Evolutionary conservation across 1,139 yeast species (phyloP), one percentile per base, ranked within the genome.

Genomic region (Candida buenavistaensis): DNA sequence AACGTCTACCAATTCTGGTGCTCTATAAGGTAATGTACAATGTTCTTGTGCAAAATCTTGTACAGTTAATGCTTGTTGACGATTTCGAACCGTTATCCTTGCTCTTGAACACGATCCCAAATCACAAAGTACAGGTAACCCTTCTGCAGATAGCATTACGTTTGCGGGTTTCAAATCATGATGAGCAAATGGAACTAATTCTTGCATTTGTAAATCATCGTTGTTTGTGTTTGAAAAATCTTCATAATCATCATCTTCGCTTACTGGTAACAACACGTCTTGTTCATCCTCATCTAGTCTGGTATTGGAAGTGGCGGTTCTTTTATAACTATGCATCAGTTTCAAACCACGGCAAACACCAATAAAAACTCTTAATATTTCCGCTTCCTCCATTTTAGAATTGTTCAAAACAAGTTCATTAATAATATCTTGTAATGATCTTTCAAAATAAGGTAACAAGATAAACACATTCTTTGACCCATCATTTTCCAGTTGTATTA

Each of bases 161-260:
- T 88, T 89, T 1, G 92, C 95, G 0, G 97, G 97, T 50, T 88
- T 89, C 37, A 90, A 62, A 54, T 89, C 96, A 41, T 89, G 66
- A 55, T 89, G 97, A 0, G 95, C 95, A 56, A 75, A 88, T 1
- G 95, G 86, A 2, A 74, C 68, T 26, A 77, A 60, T 39, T 80
- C 84, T 30, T 71, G 72, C 40, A 83, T 52, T 85, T 3, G 82
- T 70, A 2, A 38, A 26, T 14, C 29, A 14, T 24, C 37, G 10
- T 32, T 37, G 9, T 40, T 12, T 4, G 12, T 10, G 13, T 22
- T 22, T 11, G 24, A n/a, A 22, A 22, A 22, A 22, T 22, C 44
- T n/a, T 33, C 40, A 29, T 23, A 30, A 12, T 35, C 43, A 2
- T 37, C 45, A 22, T 37, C 44, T 6, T 35, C 40, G 16, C 35